Evolutionary conservation across 441 rosid genomes (phyloP).

Genomic region (Metrosideros polymorpha): DNA sequence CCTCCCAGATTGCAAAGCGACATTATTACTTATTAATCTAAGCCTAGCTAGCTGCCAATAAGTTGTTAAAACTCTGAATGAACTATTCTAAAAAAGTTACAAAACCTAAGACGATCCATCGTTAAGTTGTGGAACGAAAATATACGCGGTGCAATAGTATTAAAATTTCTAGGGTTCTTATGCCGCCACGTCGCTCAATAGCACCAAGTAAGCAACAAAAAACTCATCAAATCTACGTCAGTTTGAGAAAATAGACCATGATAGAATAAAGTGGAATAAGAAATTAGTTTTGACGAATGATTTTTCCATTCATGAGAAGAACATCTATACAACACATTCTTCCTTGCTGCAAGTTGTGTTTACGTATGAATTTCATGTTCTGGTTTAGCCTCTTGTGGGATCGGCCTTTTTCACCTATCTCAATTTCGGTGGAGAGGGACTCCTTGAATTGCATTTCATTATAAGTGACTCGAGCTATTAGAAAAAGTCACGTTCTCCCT

Average conservation of each 20-base stretch:
- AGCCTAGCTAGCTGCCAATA: too few species aligned
- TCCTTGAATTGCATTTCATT: too few species aligned
- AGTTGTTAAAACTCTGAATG: not conserved
- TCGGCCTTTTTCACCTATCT: too few species aligned
- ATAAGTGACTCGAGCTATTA: not conserved
- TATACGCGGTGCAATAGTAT: not conserved
- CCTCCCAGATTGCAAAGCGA: too few species aligned
- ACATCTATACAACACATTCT: not conserved
- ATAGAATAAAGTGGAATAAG: not conserved
- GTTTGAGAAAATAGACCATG: accelerated
- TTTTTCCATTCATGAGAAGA: not conserved
- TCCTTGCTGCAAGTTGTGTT: not conserved
- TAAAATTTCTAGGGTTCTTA: not conserved
- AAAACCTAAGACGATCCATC: not conserved
- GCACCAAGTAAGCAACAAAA: not conserved
- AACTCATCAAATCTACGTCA: not conserved
- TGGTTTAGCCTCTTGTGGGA: too few species aligned
- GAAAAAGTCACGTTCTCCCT: not conserved
- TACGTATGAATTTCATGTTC: not conserved
- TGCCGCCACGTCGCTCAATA: not conserved
- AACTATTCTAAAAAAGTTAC: not conserved
- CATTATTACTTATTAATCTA: too few species aligned
- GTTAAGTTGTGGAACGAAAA: not conserved
- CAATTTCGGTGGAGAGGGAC: too few species aligned
- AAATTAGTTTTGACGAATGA: not conserved